Evolutionary conservation across 768 basidiomycete genomes (phyloP), one percentile per base, ranked within the genome.

Genomic region (Gautieria morchelliformis): DNA sequence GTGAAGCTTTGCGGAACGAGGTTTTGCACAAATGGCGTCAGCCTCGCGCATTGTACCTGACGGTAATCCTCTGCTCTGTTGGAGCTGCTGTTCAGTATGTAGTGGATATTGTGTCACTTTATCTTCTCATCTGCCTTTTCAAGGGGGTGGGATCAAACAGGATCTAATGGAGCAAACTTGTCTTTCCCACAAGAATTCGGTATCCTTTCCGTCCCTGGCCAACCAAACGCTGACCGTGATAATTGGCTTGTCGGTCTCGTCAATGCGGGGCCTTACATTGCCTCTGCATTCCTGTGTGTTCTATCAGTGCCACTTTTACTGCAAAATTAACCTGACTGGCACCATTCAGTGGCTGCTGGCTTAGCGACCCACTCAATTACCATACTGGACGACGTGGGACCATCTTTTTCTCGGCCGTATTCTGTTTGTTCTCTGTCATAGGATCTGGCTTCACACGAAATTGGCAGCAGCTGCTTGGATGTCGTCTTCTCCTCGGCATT

Each of bases 101-200:
- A 44, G 5, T 49, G 17, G 24, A 52, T n/a, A 57, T 37, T 22
- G 22, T 15, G 27, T 19, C 33, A 6, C 33, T 37, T 37, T 14
- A 7, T 11, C 24, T 32, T 19, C 37, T 49, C 27, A 58, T 39
- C 11, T 27, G 27, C n/a, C 27, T 44, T 5, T 44, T 17, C 17
- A 35, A 62, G 61, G 33, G 81, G 81, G 24, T 82, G 80, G 83
- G 83, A 84, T 70, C 81, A 84, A 65, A 80, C 79, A 1, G 82
- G 80, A 49, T 75, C 76, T 24, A 85, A 84, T 62, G 83, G 82
- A 45, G 83, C 83, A 32, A 83, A 84, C 64, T 65, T 85, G 46
- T 78, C 75, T 14, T 84, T 82, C 67, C 81, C 83, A 1, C 49
- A 66, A 4, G 77, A 72, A 54, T 76, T 84, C 59, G 74, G 75